Conservation (phyloP, 768 basidiomycete species). For the Lenzites betulinus region DNA sequence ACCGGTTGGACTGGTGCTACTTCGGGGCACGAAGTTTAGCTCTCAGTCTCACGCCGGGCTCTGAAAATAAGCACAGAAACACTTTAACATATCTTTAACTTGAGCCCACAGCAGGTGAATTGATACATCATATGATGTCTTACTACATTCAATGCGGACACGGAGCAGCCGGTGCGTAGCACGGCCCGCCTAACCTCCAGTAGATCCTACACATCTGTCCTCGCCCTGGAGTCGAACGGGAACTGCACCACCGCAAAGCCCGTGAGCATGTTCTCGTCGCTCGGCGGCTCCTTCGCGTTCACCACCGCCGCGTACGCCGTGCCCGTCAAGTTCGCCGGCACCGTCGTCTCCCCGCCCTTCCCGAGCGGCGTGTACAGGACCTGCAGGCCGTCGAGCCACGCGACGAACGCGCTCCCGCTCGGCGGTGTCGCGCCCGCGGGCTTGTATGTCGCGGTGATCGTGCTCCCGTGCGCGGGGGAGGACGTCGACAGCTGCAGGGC, state of each 20-base stretch:
- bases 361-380: conserved; percentile 37
- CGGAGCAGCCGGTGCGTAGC: no score
- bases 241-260: conserved; percentile 48
- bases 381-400: conserved; percentile 53
- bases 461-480: conserved; percentile 34
- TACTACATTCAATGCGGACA: no score
- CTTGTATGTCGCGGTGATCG: conserved; percentile 23
- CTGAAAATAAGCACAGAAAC: no score
- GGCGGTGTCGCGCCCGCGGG: neutral
- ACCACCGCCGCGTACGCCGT: conserved; percentile 52
- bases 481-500: conserved; percentile 36
- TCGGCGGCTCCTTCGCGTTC: conserved; percentile 37
- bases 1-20: no score
- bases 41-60: no score
- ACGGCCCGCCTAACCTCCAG: no score
- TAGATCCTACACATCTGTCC: neutral
- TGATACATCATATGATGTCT: no score
- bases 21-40: no score
- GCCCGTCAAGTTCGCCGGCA: conserved; percentile 49
- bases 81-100: no score
- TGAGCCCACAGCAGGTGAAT: no score
- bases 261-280: conserved; percentile 48
- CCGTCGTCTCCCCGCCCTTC: conserved; percentile 31
- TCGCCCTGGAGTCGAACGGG: conserved; percentile 14
- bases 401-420: conserved; percentile 39